These are phyloP conservation scores for Rhododendron molle DNA, from an alignment of 148 eudicot genomes.

Conservation along the genomic window DNA sequence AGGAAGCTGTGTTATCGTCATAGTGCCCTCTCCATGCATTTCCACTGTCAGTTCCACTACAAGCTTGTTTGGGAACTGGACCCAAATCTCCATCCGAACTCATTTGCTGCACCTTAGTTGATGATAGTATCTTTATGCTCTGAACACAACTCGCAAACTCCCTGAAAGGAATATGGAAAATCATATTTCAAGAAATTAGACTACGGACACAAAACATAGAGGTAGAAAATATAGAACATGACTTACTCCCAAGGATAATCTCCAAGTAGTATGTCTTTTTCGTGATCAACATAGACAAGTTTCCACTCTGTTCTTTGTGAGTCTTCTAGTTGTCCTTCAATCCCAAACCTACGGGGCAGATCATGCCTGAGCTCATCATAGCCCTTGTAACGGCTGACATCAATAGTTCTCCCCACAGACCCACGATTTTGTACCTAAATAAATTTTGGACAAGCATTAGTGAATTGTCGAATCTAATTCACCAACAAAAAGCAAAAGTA, in stretches of 20 bases:
- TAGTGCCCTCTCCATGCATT: constrained; percentile 82
- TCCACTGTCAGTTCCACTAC: constrained; percentile 37
- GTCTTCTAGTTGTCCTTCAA: constrained; percentile 92
- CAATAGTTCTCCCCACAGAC: constrained; percentile 95
- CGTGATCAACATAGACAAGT: constrained; percentile 94
- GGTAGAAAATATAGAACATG: too few relatives aligned
- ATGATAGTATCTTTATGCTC: constrained; percentile 90
- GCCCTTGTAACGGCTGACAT: constrained; percentile 85
- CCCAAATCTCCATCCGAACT: constrained; percentile 90
- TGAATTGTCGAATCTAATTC: not conserved
- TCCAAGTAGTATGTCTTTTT: constrained; percentile 88
- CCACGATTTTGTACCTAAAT: constrained; percentile 95
- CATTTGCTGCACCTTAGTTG: constrained; percentile 90
- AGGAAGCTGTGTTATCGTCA: constrained; percentile 65
- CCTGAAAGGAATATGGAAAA: not conserved
- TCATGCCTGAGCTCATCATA: constrained; percentile 87
- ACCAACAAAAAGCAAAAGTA: not conserved
- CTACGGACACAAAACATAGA: not conserved
- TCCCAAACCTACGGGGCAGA: constrained; percentile 93
- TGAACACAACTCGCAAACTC: constrained; percentile 78
- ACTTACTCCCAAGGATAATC: constrained; percentile 99
- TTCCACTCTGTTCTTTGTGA: constrained; percentile 91
- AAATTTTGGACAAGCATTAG: not conserved
- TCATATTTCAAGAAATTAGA: not conserved
- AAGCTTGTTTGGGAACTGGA: constrained; percentile 73